Base-by-base conservation (phyloP, 192 early-diverging fungal species). In the Umbelopsis sp. region DNA sequence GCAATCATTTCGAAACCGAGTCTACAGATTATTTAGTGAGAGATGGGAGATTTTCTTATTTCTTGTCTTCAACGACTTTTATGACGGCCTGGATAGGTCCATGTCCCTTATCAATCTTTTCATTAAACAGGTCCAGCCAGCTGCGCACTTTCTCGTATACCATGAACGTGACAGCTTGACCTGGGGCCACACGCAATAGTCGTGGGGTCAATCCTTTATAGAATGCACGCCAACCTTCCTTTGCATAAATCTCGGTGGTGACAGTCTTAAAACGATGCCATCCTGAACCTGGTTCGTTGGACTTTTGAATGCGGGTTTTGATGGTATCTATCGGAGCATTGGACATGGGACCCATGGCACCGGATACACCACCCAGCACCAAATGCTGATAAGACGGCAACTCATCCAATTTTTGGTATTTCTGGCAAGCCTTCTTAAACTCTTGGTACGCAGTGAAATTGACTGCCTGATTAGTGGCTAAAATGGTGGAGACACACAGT, bases 261-360 rank as follows among this genome's bases (percentile, higher is more conserved):
- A 97, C 91, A 11, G 80, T 81, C 44, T 86, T 82, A 75, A 97
- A 93, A 27, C 94, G 87, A n/a, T 75, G 70, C 85, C 89, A 96
- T 18, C 91, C 94, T 20, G 85, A 85, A 58, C 88, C 89, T 2
- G 84, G 73, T 25, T 87, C 86, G 3, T 88, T 86, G 12, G 89
- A 89, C 84, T 90, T 92, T 78, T 98, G 97, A 47, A 98, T 95
- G 75, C 97, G 92, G 15, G 97, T 98, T 82, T 98, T 98, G 85
- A 98, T 96, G 47, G 95, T 97, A 76, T 98, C 97, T 51, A 98
- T 97, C 18, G 97, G 97, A 13, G 92, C 93, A 79, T 98, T 98
- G 55, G 94, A 95, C 0, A 98, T 76, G 0, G 97, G 97, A n/a
- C 95, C 74, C 91, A 93, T 92, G 10, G 92, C 91, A 53, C 92